Base-by-base conservation (phyloP, 495 filamentous ascomycete species). In the Hapsidospora chrysogenum region DNA sequence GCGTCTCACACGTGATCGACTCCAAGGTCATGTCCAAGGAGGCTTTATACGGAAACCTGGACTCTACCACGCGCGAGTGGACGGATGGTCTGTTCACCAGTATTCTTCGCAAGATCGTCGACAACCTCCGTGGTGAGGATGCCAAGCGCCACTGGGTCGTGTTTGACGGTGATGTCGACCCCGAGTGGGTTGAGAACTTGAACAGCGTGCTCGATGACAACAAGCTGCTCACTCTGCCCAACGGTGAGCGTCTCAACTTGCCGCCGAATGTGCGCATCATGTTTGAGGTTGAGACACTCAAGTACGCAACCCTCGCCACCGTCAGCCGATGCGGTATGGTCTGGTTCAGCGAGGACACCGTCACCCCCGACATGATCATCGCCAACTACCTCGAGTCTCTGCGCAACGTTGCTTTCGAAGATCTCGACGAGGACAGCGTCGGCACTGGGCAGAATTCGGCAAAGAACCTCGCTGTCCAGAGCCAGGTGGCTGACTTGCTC, bases 21-120 rank as follows among this genome's bases (percentile, higher is more conserved):
- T 87, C 87, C 16, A 99, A 99, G 59, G 92, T 99, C 50, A 99
- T 99, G 92, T 92, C 86, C 22, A 99, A 99, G 57, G 89, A 99
- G 55, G 77, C 77, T 3, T 66, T 99, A 3, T 99, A 96, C 48
- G 89, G 89, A 49, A 94, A 72, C 44, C 65, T 99, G 20, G 89
- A 99, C 53, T 86, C 81, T 30, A 99, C 89, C 9, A 99, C 89
- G 3, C 69, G 89, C 45, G 89, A 99, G 57, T 99, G 89, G 89
- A 95, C 87, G 0, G 89, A 99, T 47, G 89, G 89, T 49, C 66
- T 99, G 9, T 99, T 96, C 57, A 99, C 89, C 22, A 89, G 92
- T 48, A 99, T 95, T 43, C 61, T 99, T 7, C 76, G 89, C 45
- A 99, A 94, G 56, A 95, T 99, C 38, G 86, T 99, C 29, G 92